A percentile compares a stretch with the other conserved stretches of the same genome.
Evolutionary conservation across 2,329 filamentous ascomycete genomes (phyloP).

Genomic region (Alternaria brassicae): DNA sequence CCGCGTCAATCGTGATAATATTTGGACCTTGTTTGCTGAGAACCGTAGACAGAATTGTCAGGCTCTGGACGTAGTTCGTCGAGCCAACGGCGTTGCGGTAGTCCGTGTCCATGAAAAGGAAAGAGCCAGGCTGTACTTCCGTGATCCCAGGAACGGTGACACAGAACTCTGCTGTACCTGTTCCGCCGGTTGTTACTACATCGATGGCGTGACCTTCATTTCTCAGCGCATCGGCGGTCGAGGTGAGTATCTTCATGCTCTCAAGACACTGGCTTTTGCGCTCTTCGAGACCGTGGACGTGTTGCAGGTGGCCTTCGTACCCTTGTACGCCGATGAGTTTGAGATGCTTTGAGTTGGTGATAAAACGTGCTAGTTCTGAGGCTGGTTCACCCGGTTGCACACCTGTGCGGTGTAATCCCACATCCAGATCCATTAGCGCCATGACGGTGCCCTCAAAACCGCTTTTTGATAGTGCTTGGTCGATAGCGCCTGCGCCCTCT

Average conservation of each 20-base stretch:
- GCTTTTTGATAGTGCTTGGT: conserved; percentile 50
- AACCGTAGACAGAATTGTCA: conserved; percentile 59
- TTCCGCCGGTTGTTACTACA: conserved; percentile 62
- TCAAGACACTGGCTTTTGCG: conserved; percentile 54
- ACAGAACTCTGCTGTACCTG: conserved; percentile 63
- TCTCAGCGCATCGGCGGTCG: conserved; percentile 54
- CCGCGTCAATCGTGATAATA: conserved; percentile 58
- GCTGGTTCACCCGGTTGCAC: conserved; percentile 54
- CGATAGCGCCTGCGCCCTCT: conserved; percentile 55
- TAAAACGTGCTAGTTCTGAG: conserved; percentile 50
- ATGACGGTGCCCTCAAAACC: conserved; percentile 51
- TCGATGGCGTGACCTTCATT: conserved; percentile 54
- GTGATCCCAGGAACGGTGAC: conserved; percentile 59
- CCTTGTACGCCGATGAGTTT: conserved; percentile 60
- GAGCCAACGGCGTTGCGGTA: conserved; percentile 61
- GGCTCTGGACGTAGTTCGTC: conserved; percentile 56
- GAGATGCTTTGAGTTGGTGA: conserved; percentile 50
- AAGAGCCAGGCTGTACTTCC: conserved; percentile 63
- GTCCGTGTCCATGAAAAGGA: conserved; percentile 66
- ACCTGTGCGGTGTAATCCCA: conserved; percentile 60
- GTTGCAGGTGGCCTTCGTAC: conserved; percentile 63
- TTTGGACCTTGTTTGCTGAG: conserved; percentile 57
- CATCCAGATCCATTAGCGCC: conserved; percentile 59
- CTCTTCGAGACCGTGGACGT: conserved; percentile 56
- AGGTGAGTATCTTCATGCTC: conserved; percentile 56